Percentiles rank a stretch among this genome's conserved stretches.
Evolutionary conservation across 2,329 filamentous ascomycete species (phyloP).

Genomic region (Remersonia thermophila): DNA sequence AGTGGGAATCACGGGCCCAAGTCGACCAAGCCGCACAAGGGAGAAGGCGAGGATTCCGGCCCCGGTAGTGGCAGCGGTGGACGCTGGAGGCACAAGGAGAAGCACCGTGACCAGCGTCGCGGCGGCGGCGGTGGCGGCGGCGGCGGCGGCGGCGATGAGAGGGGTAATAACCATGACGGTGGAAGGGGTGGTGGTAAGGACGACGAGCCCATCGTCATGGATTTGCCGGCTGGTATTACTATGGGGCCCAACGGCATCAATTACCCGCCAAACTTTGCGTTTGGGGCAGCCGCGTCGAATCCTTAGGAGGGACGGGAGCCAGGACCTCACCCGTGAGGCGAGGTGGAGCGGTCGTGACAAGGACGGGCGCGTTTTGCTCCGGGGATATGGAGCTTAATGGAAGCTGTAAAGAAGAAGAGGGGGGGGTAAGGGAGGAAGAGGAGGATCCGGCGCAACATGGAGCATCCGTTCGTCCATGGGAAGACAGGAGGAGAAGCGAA

Average conservation of each 20-base stretch:
- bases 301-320: constrained; percentile 1
- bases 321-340: no score
- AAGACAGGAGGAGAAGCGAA: no score
- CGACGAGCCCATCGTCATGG: constrained; percentile 23
- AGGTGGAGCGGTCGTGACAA: no score
- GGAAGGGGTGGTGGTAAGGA: constrained; percentile 14
- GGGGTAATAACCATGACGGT: constrained; percentile 14
- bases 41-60: constrained; percentile 13
- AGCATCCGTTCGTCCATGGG: no score
- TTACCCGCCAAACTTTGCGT: constrained; percentile 34
- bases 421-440: no score
- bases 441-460: no score
- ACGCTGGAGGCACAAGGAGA: constrained; percentile 12
- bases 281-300: constrained; percentile 13
- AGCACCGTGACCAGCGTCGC: constrained; percentile 22
- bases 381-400: no score
- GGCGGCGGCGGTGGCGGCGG: constrained; percentile 9
- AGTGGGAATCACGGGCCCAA: constrained; percentile 53
- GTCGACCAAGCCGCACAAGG: constrained; percentile 40
- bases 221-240: constrained; percentile 31
- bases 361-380: no score
- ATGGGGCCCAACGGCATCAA: constrained; percentile 37
- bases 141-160: constrained; percentile 13
- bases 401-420: no score
- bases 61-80: constrained; percentile 12